Percentiles rank a stretch among this genome's conserved stretches.
These are phyloP conservation scores for Solanum pinnatisectum DNA, from an alignment of 257 asterid species.

Conservation along the genomic window DNA sequence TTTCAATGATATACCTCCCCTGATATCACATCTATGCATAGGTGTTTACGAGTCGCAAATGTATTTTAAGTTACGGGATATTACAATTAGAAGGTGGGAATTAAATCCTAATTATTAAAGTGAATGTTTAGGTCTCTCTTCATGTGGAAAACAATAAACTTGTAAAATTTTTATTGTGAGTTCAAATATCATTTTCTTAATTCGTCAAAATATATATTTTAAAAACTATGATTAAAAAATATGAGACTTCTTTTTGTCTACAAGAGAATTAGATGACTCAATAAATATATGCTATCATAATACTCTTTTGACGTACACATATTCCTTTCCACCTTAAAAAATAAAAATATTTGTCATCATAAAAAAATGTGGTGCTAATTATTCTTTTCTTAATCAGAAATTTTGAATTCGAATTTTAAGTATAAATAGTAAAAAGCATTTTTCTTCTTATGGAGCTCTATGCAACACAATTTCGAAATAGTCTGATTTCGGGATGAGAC, in stretches of 20 bases:
- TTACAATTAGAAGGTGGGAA: background rate
- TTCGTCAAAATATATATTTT: background rate
- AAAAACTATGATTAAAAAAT: background rate
- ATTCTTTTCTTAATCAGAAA: no score
- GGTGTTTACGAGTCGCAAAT: no score
- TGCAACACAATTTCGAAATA: accelerated
- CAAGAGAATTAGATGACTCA: background rate
- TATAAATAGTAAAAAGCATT: no score
- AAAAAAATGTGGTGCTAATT: background rate
- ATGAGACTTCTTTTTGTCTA: background rate
- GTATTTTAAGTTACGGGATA: no score
- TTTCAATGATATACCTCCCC: no score
- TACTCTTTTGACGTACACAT: background rate
- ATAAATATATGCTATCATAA: background rate
- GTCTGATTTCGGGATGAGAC: no score
- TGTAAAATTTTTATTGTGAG: background rate
- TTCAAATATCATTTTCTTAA: background rate
- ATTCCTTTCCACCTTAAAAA: background rate
- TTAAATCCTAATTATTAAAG: background rate
- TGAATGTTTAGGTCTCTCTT: background rate
- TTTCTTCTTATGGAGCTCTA: no score
- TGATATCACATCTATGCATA: no score
- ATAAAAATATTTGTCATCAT: background rate
- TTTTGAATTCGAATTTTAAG: no score
- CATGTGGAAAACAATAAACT: background rate